Evolutionary conservation across 257 asterid species (phyloP).

Genomic region (Nicotiana tabacum): DNA sequence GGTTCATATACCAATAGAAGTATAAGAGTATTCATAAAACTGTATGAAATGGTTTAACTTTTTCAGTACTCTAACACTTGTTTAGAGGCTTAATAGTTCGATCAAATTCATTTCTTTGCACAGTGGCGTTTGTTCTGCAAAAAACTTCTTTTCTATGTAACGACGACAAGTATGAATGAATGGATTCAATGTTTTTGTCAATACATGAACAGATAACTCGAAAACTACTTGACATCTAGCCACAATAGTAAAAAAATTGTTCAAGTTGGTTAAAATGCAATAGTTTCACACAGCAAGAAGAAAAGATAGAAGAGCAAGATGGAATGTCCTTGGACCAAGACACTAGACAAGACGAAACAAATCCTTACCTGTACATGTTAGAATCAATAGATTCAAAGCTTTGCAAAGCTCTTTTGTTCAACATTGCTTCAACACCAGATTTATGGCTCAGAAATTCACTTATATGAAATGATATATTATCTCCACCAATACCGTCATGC

Average conservation of each 20-base stretch:
- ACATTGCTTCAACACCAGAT: conserved; percentile 69
- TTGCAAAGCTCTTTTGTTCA: conserved; percentile 72
- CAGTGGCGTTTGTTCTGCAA: not conserved
- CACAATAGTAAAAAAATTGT: not conserved
- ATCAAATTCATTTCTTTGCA: not conserved
- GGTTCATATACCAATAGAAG: not conserved
- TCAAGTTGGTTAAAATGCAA: not conserved
- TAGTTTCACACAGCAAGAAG: conserved; percentile 1
- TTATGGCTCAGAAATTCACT: conserved; percentile 71
- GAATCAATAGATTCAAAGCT: conserved; percentile 59
- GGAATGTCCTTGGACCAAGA: not conserved
- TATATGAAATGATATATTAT: conserved; percentile 27
- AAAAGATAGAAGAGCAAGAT: not conserved
- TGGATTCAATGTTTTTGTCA: not conserved
- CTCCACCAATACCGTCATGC: conserved; percentile 30
- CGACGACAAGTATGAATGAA: not conserved
- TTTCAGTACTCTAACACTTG: not conserved
- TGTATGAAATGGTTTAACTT: not conserved
- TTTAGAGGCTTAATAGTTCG: not conserved
- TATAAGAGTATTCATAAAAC: not conserved
- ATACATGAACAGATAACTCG: not conserved
- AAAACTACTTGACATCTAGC: not conserved
- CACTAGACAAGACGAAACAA: not conserved
- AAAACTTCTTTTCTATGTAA: not conserved
- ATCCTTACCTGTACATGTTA: conserved; percentile 58